These are phyloP conservation scores for Plantago elongata DNA, from an alignment of 257 asterid genomes.

Conservation along the genomic window DNA sequence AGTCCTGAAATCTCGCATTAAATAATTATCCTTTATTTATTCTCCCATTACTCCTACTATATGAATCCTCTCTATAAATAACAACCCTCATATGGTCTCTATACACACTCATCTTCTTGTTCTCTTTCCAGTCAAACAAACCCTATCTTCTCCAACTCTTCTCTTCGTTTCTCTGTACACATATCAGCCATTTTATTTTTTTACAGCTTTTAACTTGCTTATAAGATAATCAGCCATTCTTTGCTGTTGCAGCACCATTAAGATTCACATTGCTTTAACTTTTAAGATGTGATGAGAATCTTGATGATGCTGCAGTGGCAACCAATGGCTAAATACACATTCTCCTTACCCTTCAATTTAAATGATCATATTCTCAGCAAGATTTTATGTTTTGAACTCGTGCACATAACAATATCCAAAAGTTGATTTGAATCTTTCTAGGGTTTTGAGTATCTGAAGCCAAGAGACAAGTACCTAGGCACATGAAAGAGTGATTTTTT, in stretches of 20 bases:
- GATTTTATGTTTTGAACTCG: too few species aligned
- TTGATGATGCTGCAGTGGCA: constrained; percentile 89
- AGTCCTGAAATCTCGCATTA: constrained; percentile 34
- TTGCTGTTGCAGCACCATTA: constrained; percentile 66
- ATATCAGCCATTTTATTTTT: too few species aligned
- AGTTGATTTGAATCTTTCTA: too few species aligned
- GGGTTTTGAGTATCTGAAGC: too few species aligned
- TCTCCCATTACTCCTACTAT: neutral
- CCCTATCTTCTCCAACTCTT: neutral
- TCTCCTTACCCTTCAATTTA: neutral
- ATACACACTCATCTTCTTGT: constrained; percentile 8
- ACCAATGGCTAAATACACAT: constrained; percentile 29
- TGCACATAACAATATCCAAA: too few species aligned
- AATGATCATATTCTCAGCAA: too few species aligned
- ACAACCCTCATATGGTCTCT: constrained; percentile 16
- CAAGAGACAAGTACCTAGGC: too few species aligned
- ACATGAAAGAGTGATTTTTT: too few species aligned
- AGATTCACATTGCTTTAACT: constrained; percentile 47
- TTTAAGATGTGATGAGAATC: constrained; percentile 39
- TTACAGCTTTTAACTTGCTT: too few species aligned
- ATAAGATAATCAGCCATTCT: constrained; percentile 30
- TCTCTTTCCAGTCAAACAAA: neutral
- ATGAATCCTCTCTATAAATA: constrained; percentile 30
- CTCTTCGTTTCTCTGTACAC: neutral
- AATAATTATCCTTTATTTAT: constrained; percentile 13